Percentiles rank a stretch among this genome's conserved stretches.
Conservation (phyloP, 164 flowering plant species). For the Vitis vinifera region DNA sequence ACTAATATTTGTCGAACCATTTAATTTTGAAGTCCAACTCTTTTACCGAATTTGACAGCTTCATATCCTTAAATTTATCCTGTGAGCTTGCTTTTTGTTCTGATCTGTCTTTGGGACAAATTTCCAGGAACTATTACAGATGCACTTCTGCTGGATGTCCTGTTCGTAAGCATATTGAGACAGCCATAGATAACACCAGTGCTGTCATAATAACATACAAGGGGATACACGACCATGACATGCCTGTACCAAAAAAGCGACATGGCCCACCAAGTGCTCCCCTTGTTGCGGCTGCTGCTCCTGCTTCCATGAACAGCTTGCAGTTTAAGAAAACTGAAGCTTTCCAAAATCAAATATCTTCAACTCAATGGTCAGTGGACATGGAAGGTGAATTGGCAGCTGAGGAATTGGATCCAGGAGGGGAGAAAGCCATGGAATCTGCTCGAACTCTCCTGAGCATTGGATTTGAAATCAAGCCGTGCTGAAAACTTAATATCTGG, state of each 20-base stretch:
- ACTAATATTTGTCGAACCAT: too few relatives aligned
- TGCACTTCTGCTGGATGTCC: slow-evolving; percentile 91
- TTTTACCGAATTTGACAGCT: too few relatives aligned
- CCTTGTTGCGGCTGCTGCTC: slow-evolving; percentile 51
- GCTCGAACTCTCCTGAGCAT: slow-evolving; percentile 57
- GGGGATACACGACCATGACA: slow-evolving; percentile 82
- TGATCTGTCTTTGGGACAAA: slow-evolving; percentile 11
- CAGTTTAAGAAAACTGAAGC: slow-evolving; percentile 32
- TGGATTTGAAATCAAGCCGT: slow-evolving; percentile 61
- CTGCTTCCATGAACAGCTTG: slow-evolving; percentile 44
- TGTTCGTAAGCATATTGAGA: slow-evolving; percentile 83
- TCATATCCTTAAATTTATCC: too few relatives aligned
- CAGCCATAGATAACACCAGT: slow-evolving; percentile 49
- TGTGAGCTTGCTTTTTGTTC: not conserved
- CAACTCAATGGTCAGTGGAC: slow-evolving; percentile 42
- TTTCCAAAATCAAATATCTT: slow-evolving; percentile 22
- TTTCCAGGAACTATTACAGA: slow-evolving; percentile 81
- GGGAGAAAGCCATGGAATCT: slow-evolving; percentile 55
- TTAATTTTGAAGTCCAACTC: too few relatives aligned
- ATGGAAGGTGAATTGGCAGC: slow-evolving; percentile 36
- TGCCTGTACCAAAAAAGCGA: slow-evolving; percentile 72
- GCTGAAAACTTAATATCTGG: slow-evolving; percentile 22
- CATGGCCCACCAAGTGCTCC: slow-evolving; percentile 54
- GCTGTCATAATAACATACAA: slow-evolving; percentile 67
- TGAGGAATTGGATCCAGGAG: slow-evolving; percentile 36